These are phyloP conservation scores for Fraxinus platypoda DNA, from an alignment of 305 asterid species.

Conservation along the genomic window DNA sequence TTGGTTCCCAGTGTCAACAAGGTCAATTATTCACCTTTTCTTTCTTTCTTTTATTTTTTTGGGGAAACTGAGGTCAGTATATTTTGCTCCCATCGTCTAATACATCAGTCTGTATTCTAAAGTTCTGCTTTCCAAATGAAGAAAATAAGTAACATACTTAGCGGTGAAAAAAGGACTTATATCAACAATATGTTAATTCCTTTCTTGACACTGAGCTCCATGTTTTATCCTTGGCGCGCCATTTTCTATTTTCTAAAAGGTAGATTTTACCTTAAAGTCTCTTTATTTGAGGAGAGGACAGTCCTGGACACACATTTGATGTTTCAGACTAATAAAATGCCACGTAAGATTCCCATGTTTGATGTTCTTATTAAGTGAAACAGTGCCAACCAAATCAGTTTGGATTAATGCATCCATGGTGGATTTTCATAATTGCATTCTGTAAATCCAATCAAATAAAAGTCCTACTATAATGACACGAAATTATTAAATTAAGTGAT, in stretches of 20 bases:
- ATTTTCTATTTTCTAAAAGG: background rate
- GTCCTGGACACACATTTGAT: background rate
- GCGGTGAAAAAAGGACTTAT: background rate
- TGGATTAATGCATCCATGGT: background rate
- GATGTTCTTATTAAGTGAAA: background rate
- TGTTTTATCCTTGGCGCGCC: background rate
- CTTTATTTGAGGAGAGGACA: background rate
- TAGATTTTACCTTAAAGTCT: background rate
- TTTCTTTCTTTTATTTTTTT: too few relatives aligned
- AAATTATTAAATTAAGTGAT: background rate
- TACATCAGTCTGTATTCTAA: background rate
- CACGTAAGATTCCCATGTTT: background rate
- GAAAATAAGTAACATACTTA: background rate
- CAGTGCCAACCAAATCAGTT: background rate
- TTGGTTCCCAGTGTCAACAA: conserved; percentile 97
- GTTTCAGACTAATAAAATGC: background rate
- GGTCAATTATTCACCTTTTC: conserved; percentile 36
- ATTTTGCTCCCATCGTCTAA: background rate
- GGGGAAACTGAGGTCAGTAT: background rate
- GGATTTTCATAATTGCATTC: background rate
- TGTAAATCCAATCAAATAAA: background rate
- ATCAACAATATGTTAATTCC: background rate
- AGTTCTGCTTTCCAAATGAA: background rate
- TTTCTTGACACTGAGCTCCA: background rate
- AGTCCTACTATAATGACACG: background rate